Percentiles rank a stretch among this genome's conserved stretches.
Conservation (phyloP, 2,329 filamentous ascomycete species). For the Leptographium lundbergii region DNA sequence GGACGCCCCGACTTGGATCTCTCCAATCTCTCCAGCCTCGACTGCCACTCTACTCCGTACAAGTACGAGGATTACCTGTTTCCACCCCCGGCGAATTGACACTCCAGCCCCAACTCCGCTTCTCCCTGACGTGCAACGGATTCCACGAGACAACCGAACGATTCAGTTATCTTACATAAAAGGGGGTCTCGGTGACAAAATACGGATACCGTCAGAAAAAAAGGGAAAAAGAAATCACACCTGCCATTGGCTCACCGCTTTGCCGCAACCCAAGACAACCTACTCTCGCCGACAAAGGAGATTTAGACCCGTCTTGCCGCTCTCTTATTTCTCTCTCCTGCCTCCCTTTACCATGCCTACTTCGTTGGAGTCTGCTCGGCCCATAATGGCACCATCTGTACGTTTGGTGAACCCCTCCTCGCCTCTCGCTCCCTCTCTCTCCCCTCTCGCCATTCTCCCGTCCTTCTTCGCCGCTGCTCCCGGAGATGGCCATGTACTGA, state of each 20-base stretch:
- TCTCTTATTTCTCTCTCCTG: not conserved
- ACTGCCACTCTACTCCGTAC: not conserved
- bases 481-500: not conserved
- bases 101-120: too few species aligned
- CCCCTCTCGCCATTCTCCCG: not conserved
- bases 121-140: not conserved
- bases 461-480: not conserved
- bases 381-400: conserved; percentile 52
- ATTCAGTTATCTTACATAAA: not conserved
- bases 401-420: conserved; percentile 18
- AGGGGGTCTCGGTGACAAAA: not conserved
- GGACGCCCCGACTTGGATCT: not conserved
- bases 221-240: not conserved
- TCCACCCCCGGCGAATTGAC: not conserved
- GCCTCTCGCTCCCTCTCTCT: not conserved
- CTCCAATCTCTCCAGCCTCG: not conserved
- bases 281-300: not conserved
- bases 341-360: conserved; percentile 35
- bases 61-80: too few species aligned
- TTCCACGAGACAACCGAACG: not conserved
- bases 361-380: conserved; percentile 47
- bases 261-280: not conserved
- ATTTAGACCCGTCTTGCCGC: not conserved
- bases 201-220: not conserved
- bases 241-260: not conserved